Evolutionary conservation across 140 eudicot genomes (phyloP).

Genomic region (Anethum foeniculum): DNA sequence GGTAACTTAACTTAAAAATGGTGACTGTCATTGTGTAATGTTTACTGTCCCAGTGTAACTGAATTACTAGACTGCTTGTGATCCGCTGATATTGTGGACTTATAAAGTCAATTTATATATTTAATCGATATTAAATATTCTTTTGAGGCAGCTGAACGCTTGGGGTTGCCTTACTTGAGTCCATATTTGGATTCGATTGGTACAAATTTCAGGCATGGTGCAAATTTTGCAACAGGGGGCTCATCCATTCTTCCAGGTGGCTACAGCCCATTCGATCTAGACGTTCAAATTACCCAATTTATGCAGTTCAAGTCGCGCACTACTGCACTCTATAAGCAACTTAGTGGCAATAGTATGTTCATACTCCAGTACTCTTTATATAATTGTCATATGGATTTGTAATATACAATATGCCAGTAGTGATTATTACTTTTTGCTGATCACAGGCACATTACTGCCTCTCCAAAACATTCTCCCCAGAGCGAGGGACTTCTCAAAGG

Average conservation of each 20-base stretch:
- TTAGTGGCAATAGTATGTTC: slow-evolving; percentile 10
- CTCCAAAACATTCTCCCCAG: slow-evolving; percentile 17
- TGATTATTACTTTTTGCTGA: not conserved
- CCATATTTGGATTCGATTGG: slow-evolving; percentile 26
- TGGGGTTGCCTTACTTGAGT: slow-evolving; percentile 23
- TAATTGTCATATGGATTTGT: not conserved
- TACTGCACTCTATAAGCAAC: slow-evolving; percentile 13
- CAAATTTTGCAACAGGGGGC: slow-evolving; percentile 27
- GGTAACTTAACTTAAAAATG: not conserved
- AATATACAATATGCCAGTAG: not conserved
- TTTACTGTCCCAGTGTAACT: not conserved
- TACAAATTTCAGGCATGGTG: slow-evolving; percentile 25
- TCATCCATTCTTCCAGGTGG: slow-evolving; percentile 23
- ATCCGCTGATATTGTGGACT: not conserved
- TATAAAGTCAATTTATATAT: not conserved
- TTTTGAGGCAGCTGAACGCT: slow-evolving; percentile 24
- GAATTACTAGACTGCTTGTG: not conserved
- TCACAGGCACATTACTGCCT: slow-evolving; percentile 4
- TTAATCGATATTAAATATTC: not conserved
- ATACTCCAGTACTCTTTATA: not conserved
- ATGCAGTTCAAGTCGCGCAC: slow-evolving; percentile 26
- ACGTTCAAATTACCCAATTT: slow-evolving; percentile 23
- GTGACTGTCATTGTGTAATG: not conserved
- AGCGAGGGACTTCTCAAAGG: slow-evolving; percentile 27
- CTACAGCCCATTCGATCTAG: slow-evolving; percentile 25